Percentiles rank a stretch among this genome's conserved stretches.
These are phyloP conservation scores for Stephania japonica DNA, from an alignment of 164 flowering plant genomes.

Conservation along the genomic window DNA sequence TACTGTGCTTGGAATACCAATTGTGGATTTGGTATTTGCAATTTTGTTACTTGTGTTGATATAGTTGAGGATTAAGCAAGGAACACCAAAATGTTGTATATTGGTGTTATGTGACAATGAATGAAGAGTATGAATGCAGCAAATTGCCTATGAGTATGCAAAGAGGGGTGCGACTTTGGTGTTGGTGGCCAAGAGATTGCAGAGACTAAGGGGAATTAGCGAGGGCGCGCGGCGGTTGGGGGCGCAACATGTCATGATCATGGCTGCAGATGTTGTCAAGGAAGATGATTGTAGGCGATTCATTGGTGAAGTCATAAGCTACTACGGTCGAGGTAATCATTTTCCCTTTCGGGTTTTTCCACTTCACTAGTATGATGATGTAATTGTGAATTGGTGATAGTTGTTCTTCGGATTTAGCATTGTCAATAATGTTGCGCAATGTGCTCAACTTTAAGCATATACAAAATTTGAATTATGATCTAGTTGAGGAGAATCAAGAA, in stretches of 20 bases:
- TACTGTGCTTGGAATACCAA: no score
- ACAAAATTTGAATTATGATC: not conserved
- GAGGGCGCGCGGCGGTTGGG: conserved; percentile 66
- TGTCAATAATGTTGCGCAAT: no score
- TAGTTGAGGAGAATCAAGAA: no score
- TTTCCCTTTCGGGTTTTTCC: not conserved
- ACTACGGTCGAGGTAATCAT: conserved; percentile 57
- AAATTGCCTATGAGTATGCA: conserved; percentile 91
- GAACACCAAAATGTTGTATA: not conserved
- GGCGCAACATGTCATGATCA: conserved; percentile 58
- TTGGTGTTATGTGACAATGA: not conserved
- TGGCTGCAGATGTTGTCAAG: conserved; percentile 93
- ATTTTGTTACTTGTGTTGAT: not conserved
- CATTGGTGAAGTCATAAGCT: conserved; percentile 48
- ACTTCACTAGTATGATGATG: not conserved
- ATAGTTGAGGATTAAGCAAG: not conserved
- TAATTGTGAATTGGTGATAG: no score
- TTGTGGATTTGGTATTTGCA: not conserved
- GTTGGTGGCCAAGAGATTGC: conserved; percentile 72
- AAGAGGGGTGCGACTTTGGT: conserved; percentile 67
- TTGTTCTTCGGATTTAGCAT: no score
- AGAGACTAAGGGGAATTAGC: conserved; percentile 51
- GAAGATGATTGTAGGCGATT: conserved; percentile 86
- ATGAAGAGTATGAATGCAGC: conserved; percentile 33
- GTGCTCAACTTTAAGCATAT: no score